Base-by-base conservation (phyloP, 192 early-diverging fungal species). In the Endogone sp. region DNA sequence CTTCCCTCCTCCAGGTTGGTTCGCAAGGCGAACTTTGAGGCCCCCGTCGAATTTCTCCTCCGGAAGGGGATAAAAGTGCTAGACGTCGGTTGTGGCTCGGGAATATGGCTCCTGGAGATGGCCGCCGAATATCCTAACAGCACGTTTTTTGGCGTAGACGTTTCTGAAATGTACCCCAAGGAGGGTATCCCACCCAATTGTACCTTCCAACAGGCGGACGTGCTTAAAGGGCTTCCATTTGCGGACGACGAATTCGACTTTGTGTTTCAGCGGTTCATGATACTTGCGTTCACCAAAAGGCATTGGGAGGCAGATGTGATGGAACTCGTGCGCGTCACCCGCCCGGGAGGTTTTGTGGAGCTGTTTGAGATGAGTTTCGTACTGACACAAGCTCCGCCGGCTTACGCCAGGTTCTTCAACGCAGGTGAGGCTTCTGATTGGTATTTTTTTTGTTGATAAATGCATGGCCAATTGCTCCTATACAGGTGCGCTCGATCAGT, bases 241-340 rank as follows among this genome's bases (percentile, higher is more conserved):
- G 26, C 69, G 20, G 72, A 80, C 28, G 76, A 82, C 32, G 56
- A 69, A 9, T 85, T 85, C 71, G 84, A 85, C 60, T 82, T 76
- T 58, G 70, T 83, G 20, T 69, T 68, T 69, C 75, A 76, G 60
- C 32, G 75, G 59, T 22, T 60, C 59, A 23, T 60, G 22, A 6
- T 23, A 2, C 59, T 60, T 8, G 8, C 24, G 59, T 60, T 26
- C 27, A 60, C 59, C 59, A 23, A 23, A 10, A 28, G 10, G 9
- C 6, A 23, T 21, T 60, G 59, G 59, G 6, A 64, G 58, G 3
- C 27, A 10, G 58, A 65, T 20, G 49, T 77, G 31, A 58, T 65
- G 26, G 72, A 77, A 28, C 37, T 77, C 3, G n/a, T 24, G 23
- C 37, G 79, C 26, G 61, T 79, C 13, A 23, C 71, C 3, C 75